These are phyloP conservation scores for Dentipellis sp. DNA, from an alignment of 768 basidiomycete genomes.

Conservation along the genomic window DNA sequence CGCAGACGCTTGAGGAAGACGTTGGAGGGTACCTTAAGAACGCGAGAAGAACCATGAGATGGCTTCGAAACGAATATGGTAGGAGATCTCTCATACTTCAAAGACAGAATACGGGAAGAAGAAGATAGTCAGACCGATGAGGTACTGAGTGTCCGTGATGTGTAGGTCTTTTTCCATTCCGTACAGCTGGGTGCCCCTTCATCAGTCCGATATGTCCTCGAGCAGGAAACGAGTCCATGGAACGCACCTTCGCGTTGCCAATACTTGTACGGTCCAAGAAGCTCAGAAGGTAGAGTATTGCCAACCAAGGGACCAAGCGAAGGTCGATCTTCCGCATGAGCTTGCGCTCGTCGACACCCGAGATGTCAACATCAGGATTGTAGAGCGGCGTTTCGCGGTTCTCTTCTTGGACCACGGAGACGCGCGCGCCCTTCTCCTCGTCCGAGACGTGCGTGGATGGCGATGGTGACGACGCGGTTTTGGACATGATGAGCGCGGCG, in stretches of 20 bases:
- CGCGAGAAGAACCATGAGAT: background rate
- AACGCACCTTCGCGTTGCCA: constrained; percentile 35
- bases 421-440: constrained; percentile 14
- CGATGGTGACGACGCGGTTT: constrained; percentile 11
- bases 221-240: background rate
- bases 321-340: constrained; percentile 62
- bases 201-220: background rate
- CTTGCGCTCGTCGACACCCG: constrained; percentile 57
- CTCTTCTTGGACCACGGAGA: constrained; percentile 11
- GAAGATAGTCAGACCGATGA: constrained; percentile 50
- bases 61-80: constrained; percentile 1
- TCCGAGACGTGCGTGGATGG: constrained; percentile 15
- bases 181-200: constrained; percentile 40
- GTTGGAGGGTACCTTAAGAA: constrained; percentile 53
- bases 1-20: constrained; percentile 63
- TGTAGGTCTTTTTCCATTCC: constrained; percentile 47
- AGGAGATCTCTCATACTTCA: constrained; percentile 33
- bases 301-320: constrained; percentile 61
- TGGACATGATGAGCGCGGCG: background rate
- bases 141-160: constrained; percentile 57
- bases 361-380: constrained; percentile 44
- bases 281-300: constrained; percentile 67
- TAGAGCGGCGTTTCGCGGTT: constrained; percentile 15
- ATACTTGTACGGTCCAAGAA: constrained; percentile 56
- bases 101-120: constrained; percentile 57